Percentiles rank a stretch among this genome's conserved stretches.
Conservation (phyloP, 1,284 basidiomycete genomes). For the Marasmius fiardii region DNA sequence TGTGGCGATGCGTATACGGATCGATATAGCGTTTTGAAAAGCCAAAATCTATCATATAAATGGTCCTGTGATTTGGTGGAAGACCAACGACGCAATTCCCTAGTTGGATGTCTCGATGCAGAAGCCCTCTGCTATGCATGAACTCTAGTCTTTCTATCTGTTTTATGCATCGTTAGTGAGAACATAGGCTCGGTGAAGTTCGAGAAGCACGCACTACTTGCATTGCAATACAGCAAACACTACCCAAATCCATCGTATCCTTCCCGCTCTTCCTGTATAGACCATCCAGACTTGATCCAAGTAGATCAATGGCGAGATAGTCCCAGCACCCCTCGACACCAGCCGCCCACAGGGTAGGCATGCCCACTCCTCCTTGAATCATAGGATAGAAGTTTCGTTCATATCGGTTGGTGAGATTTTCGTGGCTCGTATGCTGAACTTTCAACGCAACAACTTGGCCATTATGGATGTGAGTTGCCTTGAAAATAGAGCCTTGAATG, state of each 20-base stretch:
- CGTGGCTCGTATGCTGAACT: conserved; percentile 60
- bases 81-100: conserved; percentile 69
- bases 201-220: conserved; percentile 55
- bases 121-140: conserved; percentile 68
- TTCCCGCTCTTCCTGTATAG: conserved; percentile 53
- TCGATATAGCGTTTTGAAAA: conserved; percentile 77
- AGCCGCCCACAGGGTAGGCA: conserved; percentile 63
- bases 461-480: conserved; percentile 53
- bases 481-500: conserved; percentile 60
- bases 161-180: conserved; percentile 4
- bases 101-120: conserved; percentile 75
- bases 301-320: conserved; percentile 70
- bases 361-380: conserved; percentile 68
- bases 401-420: conserved; percentile 71
- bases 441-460: conserved; percentile 65
- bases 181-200: not conserved
- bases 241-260: conserved; percentile 61
- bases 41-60: conserved; percentile 83
- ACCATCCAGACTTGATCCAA: conserved; percentile 65
- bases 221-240: conserved; percentile 68
- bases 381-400: conserved; percentile 67
- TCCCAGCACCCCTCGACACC: conserved; percentile 63
- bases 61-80: conserved; percentile 48
- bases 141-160: conserved; percentile 66
- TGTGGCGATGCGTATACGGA: conserved; percentile 55